These are phyloP conservation scores for Lasiosphaeria miniovina DNA, from an alignment of 495 filamentous ascomycete genomes.

Conservation along the genomic window DNA sequence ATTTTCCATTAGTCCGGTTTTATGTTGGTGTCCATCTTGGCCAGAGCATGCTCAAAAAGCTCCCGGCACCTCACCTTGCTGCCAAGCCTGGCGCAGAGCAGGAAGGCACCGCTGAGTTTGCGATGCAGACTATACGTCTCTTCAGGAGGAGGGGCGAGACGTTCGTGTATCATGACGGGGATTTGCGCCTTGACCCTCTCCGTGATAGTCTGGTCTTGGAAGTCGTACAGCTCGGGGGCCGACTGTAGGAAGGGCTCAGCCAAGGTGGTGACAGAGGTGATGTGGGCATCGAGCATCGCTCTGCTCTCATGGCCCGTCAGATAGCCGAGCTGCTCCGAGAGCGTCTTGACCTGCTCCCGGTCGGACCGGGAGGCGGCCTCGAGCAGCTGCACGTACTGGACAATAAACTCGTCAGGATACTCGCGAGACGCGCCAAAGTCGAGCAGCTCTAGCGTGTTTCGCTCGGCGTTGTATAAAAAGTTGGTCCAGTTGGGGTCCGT, in stretches of 20 bases:
- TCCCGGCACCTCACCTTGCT: slow-evolving; percentile 78
- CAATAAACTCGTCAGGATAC: slow-evolving; percentile 75
- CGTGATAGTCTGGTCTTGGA: slow-evolving; percentile 90
- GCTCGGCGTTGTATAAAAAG: slow-evolving; percentile 80
- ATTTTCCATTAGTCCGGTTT: not conserved
- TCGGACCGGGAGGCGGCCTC: slow-evolving; percentile 72
- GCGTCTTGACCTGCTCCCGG: slow-evolving; percentile 54
- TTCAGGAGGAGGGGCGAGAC: slow-evolving; percentile 87
- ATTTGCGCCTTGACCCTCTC: slow-evolving; percentile 83
- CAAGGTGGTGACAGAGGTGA: slow-evolving; percentile 76
- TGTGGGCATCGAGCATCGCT: slow-evolving; percentile 83
- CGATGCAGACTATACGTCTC: slow-evolving; percentile 96
- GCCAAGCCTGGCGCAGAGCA: slow-evolving; percentile 83
- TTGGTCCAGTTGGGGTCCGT: slow-evolving; percentile 99
- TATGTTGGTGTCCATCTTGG: slow-evolving; percentile 35
- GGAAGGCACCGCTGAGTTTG: slow-evolving; percentile 92
- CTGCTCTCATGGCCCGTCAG: slow-evolving; percentile 82
- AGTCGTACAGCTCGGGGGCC: slow-evolving; percentile 86
- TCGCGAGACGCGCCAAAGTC: slow-evolving; percentile 94
- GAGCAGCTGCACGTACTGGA: slow-evolving; percentile 72
- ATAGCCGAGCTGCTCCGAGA: slow-evolving; percentile 84
- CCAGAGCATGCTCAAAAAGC: slow-evolving; percentile 69
- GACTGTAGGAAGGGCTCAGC: slow-evolving; percentile 81
- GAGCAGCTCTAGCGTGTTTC: slow-evolving; percentile 78
- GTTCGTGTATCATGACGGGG: slow-evolving; percentile 85